Evolutionary conservation across 768 basidiomycete species (phyloP), one percentile per base, ranked within the genome.

Genomic region (Calocera viscosa): DNA sequence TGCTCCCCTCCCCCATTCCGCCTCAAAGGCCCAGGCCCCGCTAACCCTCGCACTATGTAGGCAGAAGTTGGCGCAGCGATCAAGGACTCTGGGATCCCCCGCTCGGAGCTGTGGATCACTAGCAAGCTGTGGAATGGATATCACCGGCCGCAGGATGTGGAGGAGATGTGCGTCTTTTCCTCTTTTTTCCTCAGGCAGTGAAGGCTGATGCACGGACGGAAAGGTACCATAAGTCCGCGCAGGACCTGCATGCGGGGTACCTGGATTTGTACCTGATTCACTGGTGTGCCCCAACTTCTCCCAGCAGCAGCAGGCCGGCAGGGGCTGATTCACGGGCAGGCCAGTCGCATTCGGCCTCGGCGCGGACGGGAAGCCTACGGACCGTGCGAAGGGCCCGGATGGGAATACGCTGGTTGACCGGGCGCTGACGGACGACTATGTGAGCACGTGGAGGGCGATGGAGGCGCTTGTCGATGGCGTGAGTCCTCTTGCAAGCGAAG

Each of bases 221-320:
- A 2, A 60, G 53, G 30, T 60, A 60, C 22, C 53, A 60, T 16
- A 26, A 60, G 30, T 28, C 53, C 24, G 30, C 30, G 5, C 14
- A 60, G 30, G 30, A 60, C 53, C 30, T 60, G 26, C 11, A 32
- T 2, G 53, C 83, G 1, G 81, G 86, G 43, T 90, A 91, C 74
- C 80, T 93, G 64, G 90, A 92, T 73, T 74, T 92, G 63, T 91
- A 91, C 73, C 77, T 93, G 64, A 88, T 91, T 67, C 89, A 90
- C 73, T 91, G 88, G 88, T 87, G 22, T 19, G 53, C 53, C 30
- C 30, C 30, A 11, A 17, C 30, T 19, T 26, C 22, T 60, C 14
- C 30, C 30, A 16, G 5, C n/a, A n/a, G n/a, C n/a, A n/a, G n/a
- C n/a, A n/a, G n/a, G n/a, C n/a, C n/a, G n/a, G n/a, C n/a, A n/a